Base-by-base conservation (phyloP, 208 protist species). In the Leishmania major region DNA sequence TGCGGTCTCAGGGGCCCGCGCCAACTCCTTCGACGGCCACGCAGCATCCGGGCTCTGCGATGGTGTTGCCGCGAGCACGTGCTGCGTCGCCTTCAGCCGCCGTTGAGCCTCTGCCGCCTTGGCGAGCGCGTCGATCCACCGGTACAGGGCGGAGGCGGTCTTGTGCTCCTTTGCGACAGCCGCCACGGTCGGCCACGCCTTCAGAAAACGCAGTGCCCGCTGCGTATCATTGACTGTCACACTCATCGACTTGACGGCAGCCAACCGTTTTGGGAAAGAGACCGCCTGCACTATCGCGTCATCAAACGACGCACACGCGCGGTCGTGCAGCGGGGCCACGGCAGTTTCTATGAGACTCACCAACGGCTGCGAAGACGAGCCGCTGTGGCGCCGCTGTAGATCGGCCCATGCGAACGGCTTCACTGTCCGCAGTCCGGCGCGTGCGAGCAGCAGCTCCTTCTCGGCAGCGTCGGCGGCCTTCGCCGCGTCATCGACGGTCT, bases 41-140 rank as follows among this genome's bases (percentile, higher is more conserved):
- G 4, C 69, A 22, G 69, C 17, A 45, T 11, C 69, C 3, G 43
- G 45, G 69, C 43, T 47, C 43, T 73, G 37, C 45, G 69, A 51
- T 2, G 4, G 3, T 37, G 47, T 43, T 40, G 15, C 19, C 45
- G 31, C n/a, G 49, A 60, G 31, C 59, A 31, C 49, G 19, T 57
- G 13, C 28, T 76, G 72, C 40, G 49, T 45, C 49, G 7, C 49
- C 10, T 43, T 51, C 75, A 73, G 73, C 22, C 72, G 45, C n/a
- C 40, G n/a, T 10, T 80, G 75, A 19, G 87, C 82, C 72, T 86
- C 60, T 1, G 69, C 5, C 2, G 77, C 80, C 13, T 69, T 79
- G 45, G 80, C 4, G 64, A 88, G 82, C 8, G 80, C 82, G 25
- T 49, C 47, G 59, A 92, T 45, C 86, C 89, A 92, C 22, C 59